Conservation (phyloP, 2,329 filamentous ascomycete genomes). For the Incumbomyces delicatus region DNA sequence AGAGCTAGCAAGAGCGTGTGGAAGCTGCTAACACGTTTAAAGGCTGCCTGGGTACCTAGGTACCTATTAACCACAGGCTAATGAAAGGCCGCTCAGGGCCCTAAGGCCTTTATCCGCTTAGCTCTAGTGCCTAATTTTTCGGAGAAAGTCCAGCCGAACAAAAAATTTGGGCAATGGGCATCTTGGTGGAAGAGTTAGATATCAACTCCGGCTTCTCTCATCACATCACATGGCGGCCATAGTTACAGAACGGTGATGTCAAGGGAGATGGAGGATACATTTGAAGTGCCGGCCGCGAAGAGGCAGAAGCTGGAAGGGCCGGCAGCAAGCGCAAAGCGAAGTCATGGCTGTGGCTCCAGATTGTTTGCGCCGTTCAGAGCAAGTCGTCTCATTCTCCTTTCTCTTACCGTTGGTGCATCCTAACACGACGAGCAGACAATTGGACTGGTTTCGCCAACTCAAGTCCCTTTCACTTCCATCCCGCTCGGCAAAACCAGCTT, state of each 20-base stretch:
- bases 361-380: slow-evolving; percentile 93
- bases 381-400: slow-evolving; percentile 20
- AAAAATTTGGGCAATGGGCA: slow-evolving; percentile 2
- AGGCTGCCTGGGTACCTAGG: no score
- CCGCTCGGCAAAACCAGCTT: slow-evolving; percentile 90
- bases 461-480: slow-evolving; percentile 79
- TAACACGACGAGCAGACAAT: slow-evolving; percentile 54
- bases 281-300: slow-evolving; percentile 59
- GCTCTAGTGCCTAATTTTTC: neutral
- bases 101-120: no score
- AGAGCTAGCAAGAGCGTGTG: no score
- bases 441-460: slow-evolving; percentile 82
- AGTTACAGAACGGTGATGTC: no score
- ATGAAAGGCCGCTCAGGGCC: no score
- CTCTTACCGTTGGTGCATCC: no score
- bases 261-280: slow-evolving; percentile 13
- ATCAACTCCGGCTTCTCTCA: no score
- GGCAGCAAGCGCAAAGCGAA: slow-evolving; percentile 24
- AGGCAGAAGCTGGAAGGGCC: slow-evolving; percentile 57
- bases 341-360: slow-evolving; percentile 48
- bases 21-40: no score
- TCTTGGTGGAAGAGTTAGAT: no score
- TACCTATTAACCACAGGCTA: no score
- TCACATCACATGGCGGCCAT: no score
- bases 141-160: slow-evolving; percentile 4